Evolutionary conservation across 371 early-diverging fungal species (phyloP).

Genomic region (Mucor lusitanicus): DNA sequence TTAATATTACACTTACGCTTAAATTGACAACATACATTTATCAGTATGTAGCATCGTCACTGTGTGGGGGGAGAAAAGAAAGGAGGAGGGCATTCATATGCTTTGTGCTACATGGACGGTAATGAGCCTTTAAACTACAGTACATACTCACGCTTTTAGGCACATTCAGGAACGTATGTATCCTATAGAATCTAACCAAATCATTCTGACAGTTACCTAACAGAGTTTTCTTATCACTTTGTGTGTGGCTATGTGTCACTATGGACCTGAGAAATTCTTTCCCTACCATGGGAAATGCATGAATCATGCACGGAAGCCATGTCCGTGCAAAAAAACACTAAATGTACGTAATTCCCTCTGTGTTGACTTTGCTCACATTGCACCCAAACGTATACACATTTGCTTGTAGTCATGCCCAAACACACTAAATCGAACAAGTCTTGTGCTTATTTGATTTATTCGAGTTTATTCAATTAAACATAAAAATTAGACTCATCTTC

Average conservation of each 20-base stretch:
- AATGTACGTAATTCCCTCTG: neutral
- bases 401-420: too few species aligned
- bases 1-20: neutral
- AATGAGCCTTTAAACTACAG: neutral
- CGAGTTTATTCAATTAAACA: neutral
- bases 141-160: neutral
- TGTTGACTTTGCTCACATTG: neutral
- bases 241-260: neutral
- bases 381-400: too few species aligned
- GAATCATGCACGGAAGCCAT: neutral
- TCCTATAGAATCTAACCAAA: neutral
- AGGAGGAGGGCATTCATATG: neutral
- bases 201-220: neutral
- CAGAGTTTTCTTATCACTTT: neutral
- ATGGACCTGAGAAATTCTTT: neutral
- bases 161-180: neutral
- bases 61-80: too few species aligned
- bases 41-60: too few species aligned
- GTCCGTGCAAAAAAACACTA: neutral
- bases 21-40: neutral
- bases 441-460: neutral
- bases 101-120: neutral
- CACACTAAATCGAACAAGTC: neutral
- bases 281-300: neutral
- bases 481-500: neutral